phyloP scores from a whole-genome alignment of 805 yeast genomes.

The Komagataella pastoris region DNA sequence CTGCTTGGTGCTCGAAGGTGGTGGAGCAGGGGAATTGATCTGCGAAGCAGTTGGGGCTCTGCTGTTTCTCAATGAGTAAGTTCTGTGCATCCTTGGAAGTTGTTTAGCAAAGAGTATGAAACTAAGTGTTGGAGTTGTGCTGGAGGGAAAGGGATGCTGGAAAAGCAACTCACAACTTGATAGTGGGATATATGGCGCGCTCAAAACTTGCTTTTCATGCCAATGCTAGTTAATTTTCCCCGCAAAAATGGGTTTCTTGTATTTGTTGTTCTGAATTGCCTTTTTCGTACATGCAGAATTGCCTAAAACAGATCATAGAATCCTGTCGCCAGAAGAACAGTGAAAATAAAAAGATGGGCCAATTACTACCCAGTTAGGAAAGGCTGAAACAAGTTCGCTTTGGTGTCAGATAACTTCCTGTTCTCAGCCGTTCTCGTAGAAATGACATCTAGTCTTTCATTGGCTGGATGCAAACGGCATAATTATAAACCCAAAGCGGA shows the following conservation, averaged over 20 bases:
- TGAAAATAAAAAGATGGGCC: not conserved
- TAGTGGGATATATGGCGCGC: not conserved
- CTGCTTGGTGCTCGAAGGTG: conserved; percentile 77
- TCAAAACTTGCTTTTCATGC: not conserved
- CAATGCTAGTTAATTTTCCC: not conserved
- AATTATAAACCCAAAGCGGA: no score
- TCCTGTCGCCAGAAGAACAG: not conserved
- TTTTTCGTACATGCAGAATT: not conserved
- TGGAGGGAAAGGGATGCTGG: not conserved
- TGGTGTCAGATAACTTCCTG: no score
- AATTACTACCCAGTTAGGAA: not conserved
- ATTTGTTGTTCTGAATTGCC: not conserved
- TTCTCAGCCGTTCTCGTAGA: no score
- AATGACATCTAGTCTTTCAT: no score
- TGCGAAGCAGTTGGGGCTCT: conserved; percentile 98
- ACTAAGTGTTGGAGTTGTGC: not conserved
- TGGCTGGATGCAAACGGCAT: no score
- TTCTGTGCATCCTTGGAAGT: conserved; percentile 74
- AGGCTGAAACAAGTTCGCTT: not conserved
- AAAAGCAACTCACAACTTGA: not conserved
- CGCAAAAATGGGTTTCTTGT: not conserved
- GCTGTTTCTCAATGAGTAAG: conserved; percentile 87
- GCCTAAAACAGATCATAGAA: not conserved
- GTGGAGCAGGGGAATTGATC: conserved; percentile 89
- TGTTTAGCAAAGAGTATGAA: not conserved